Conservation (phyloP, 1,284 basidiomycete species). For the Ganoderma leucocontextum region DNA sequence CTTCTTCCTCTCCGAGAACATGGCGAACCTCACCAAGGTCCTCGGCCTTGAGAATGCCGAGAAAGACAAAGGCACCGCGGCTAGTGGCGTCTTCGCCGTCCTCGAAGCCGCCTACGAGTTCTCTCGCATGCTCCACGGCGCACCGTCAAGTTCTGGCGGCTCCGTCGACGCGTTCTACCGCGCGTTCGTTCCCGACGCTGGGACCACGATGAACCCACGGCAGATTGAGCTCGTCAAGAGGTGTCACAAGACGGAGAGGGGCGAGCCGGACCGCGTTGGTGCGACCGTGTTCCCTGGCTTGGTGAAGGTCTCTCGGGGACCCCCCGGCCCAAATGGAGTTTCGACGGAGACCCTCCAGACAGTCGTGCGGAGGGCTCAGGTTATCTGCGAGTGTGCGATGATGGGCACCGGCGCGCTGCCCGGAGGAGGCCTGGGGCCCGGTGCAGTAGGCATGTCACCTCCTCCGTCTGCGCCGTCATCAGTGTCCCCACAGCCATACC, state of each 20-base stretch:
- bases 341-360: constrained; percentile 65
- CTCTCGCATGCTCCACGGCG: constrained; percentile 83
- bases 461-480: constrained; percentile 20
- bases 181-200: constrained; percentile 82
- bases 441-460: constrained; percentile 12
- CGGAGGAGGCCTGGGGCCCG: neutral
- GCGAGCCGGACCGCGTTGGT: constrained; percentile 76
- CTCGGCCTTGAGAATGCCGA: constrained; percentile 45
- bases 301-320: constrained; percentile 72
- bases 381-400: constrained; percentile 83
- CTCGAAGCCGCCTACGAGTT: constrained; percentile 77
- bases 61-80: constrained; percentile 41
- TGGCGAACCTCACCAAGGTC: constrained; percentile 63
- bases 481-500: neutral
- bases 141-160: constrained; percentile 61
- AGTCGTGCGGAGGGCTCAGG: constrained; percentile 82
- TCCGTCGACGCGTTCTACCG: constrained; percentile 77
- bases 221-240: constrained; percentile 83
- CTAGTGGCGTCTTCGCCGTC: constrained; percentile 57
- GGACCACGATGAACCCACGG: constrained; percentile 67
- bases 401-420: constrained; percentile 9
- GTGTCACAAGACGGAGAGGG: constrained; percentile 75
- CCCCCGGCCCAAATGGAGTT: constrained; percentile 44
- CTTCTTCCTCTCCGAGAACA: constrained; percentile 71
- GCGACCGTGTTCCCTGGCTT: constrained; percentile 85